These are phyloP conservation scores for Cardamine occulta DNA, from an alignment of 345 rosid species.

Conservation along the genomic window DNA sequence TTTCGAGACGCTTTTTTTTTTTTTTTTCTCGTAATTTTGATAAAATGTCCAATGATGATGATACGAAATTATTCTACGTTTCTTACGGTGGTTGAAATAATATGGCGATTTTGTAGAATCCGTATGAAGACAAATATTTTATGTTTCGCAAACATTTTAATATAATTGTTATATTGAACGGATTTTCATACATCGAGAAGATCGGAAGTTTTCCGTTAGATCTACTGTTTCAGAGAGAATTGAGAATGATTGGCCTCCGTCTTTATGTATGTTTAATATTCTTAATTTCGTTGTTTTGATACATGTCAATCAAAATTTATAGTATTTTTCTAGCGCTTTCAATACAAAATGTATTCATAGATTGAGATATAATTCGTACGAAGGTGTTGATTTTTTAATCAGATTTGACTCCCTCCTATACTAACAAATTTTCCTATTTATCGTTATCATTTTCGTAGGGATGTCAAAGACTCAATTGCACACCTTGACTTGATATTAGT, in stretches of 20 bases:
- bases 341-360: not conserved
- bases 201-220: too few species aligned
- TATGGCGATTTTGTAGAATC: not conserved
- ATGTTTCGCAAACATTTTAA: not conserved
- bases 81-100: not conserved
- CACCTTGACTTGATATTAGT: not conserved
- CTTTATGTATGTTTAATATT: too few species aligned
- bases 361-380: not conserved
- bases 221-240: too few species aligned
- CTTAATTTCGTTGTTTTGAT: not conserved
- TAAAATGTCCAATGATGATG: not conserved
- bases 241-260: too few species aligned
- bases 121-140: not conserved
- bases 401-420: not conserved
- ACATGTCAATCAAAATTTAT: not conserved
- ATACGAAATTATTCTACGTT: not conserved
- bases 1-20: conserved; percentile 46
- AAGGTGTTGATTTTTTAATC: not conserved
- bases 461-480: not conserved
- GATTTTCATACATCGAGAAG: not conserved
- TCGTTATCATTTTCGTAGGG: not conserved
- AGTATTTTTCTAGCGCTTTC: not conserved
- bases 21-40: not conserved
- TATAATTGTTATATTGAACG: not conserved
- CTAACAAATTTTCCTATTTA: not conserved